Conservation (phyloP, 1,284 basidiomycete species). For the Microbotryum saponariae region DNA sequence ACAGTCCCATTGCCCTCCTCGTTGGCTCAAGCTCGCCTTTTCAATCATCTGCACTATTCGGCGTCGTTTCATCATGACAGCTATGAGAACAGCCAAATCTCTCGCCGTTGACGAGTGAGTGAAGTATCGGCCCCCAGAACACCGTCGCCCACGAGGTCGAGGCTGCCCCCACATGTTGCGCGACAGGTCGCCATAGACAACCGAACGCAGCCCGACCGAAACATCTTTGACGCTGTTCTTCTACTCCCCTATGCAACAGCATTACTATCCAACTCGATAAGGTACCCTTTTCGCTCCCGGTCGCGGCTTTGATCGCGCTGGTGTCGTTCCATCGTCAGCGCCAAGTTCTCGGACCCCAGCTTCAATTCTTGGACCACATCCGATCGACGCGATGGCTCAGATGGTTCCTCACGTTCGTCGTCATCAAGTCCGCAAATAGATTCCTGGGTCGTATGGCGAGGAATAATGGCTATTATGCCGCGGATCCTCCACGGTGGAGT, state of each 20-base stretch:
- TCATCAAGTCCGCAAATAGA: slow-evolving; percentile 15
- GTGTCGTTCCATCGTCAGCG: slow-evolving; percentile 7
- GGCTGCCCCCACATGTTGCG: too few species aligned
- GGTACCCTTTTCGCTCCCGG: slow-evolving; percentile 9
- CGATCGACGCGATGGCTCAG: slow-evolving; percentile 10
- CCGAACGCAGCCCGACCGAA: too few species aligned
- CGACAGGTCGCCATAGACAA: too few species aligned
- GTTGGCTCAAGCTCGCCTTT: too few species aligned
- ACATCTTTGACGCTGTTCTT: too few species aligned
- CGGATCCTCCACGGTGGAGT: slow-evolving; percentile 20
- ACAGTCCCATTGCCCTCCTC: too few species aligned
- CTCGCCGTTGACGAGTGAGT: too few species aligned
- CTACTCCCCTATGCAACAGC: not conserved
- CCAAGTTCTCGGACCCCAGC: slow-evolving; percentile 4
- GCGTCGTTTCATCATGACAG: too few species aligned
- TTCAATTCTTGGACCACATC: slow-evolving; percentile 12
- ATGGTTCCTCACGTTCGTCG: slow-evolving; percentile 15
- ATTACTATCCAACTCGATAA: slow-evolving; percentile 18
- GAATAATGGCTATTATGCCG: slow-evolving; percentile 24
- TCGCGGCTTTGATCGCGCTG: slow-evolving; percentile 9
- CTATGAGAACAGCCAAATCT: too few species aligned
- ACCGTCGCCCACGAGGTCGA: too few species aligned
- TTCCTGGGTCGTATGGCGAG: slow-evolving; percentile 19
- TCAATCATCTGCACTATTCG: too few species aligned
- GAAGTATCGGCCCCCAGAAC: too few species aligned